phyloP scores from a whole-genome alignment of 768 basidiomycete species.

The Panaeolus papilionaceus region DNA sequence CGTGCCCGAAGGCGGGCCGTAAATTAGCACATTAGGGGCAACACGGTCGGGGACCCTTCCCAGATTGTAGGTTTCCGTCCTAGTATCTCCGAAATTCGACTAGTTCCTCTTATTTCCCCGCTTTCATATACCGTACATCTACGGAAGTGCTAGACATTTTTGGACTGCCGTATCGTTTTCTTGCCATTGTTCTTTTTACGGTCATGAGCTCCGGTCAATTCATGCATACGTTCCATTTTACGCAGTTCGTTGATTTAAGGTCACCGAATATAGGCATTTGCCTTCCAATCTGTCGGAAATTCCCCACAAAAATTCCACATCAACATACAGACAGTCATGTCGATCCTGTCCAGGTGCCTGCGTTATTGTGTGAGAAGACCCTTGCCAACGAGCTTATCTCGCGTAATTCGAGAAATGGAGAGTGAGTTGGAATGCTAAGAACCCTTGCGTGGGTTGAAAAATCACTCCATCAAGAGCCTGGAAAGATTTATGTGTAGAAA shows the following conservation, averaged over 20 bases:
- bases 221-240: background rate
- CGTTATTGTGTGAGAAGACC: conserved; percentile 1
- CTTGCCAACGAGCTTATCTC: conserved; percentile 14
- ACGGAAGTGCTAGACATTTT: background rate
- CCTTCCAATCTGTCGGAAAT: conserved; percentile 7
- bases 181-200: conserved; percentile 7
- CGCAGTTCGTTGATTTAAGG: conserved; percentile 4
- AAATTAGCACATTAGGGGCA: background rate
- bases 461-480: background rate
- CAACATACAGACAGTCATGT: background rate
- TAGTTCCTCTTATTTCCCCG: background rate
- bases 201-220: background rate
- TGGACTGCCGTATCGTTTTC: background rate
- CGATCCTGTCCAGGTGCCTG: conserved; percentile 1
- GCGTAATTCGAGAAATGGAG: conserved; percentile 3
- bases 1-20: conserved; percentile 23
- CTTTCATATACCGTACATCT: background rate
- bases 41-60: background rate
- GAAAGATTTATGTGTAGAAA: conserved; percentile 14
- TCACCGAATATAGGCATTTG: background rate
- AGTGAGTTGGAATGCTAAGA: background rate
- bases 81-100: background rate
- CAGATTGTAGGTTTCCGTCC: background rate
- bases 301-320: background rate
- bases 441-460: background rate